A percentile compares a stretch with the other conserved stretches of the same genome.
phyloP scores from a whole-genome alignment of 2,329 filamentous ascomycete species.

The Fusarium bactridioides region DNA sequence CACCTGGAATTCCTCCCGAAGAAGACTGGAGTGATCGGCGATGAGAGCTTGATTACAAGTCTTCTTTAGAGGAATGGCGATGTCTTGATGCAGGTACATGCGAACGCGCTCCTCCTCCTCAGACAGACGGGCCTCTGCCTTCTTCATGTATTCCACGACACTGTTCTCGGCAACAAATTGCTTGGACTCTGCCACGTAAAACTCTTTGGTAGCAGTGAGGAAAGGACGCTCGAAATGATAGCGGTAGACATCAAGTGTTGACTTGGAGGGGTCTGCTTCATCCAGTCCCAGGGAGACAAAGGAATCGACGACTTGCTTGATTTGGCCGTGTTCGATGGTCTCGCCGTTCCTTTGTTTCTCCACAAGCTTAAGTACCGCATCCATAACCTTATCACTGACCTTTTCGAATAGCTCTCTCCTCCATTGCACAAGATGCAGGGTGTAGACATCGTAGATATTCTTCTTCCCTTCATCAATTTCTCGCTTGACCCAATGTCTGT shows the following conservation, averaged over 20 bases:
- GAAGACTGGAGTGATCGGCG: conserved; percentile 81
- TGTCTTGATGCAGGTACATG: conserved; percentile 91
- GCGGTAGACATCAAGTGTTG: conserved; percentile 93
- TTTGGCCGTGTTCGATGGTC: conserved; percentile 95
- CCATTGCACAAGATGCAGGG: conserved; percentile 94
- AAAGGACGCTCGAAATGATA: conserved; percentile 93
- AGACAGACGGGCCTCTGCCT: conserved; percentile 86
- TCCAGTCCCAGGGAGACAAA: conserved; percentile 96
- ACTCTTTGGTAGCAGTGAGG: conserved; percentile 80
- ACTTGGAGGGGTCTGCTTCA: conserved; percentile 90
- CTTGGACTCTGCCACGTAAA: conserved; percentile 92
- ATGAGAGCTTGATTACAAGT: conserved; percentile 90
- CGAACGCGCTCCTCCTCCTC: conserved; percentile 95
- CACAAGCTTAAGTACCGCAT: conserved; percentile 90
- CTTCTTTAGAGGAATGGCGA: conserved; percentile 82
- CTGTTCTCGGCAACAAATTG: conserved; percentile 96
- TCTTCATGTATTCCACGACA: conserved; percentile 99
- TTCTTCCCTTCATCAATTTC: conserved; percentile 99
- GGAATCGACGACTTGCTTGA: conserved; percentile 96
- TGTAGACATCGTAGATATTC: conserved; percentile 98
- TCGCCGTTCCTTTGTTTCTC: conserved; percentile 98
- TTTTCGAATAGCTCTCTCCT: conserved; percentile 87
- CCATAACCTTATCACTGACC: conserved; percentile 91
- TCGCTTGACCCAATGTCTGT: conserved; percentile 98
- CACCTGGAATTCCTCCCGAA: conserved; percentile 95